Conservation (phyloP, 352 stramenopile genomes). For the Globisporangium uncinulatum region DNA sequence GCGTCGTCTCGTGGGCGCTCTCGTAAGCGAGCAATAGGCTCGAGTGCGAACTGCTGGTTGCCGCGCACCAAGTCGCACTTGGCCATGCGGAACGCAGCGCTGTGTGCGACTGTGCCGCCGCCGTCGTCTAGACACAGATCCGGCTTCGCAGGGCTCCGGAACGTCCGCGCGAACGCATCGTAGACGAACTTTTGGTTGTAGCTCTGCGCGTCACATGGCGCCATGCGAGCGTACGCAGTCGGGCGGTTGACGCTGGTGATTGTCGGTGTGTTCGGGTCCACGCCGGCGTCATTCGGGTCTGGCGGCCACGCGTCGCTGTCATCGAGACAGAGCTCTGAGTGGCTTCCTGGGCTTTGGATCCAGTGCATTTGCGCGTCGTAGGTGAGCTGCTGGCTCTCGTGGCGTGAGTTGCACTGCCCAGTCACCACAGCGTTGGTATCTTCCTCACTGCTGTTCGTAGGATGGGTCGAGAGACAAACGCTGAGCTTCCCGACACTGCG, state of each 20-base stretch:
- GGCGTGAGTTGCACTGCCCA: not conserved
- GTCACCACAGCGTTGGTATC: not conserved
- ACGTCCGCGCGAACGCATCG: not conserved
- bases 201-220: not conserved
- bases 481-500: slow-evolving; percentile 7
- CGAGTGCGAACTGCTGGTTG: slow-evolving; percentile 11
- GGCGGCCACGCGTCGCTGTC: slow-evolving; percentile 2
- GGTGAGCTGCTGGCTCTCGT: slow-evolving; percentile 2
- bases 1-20: not conserved
- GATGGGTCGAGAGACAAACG: slow-evolving; percentile 1
- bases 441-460: not conserved
- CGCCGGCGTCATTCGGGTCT: not conserved
- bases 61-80: slow-evolving; percentile 2
- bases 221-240: not conserved
- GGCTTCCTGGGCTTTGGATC: slow-evolving; percentile 4
- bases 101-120: not conserved
- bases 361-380: slow-evolving; percentile 4
- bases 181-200: slow-evolving; percentile 10
- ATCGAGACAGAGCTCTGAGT: slow-evolving; percentile 6
- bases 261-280: not conserved
- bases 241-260: not conserved
- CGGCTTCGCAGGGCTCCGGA: slow-evolving; percentile 4
- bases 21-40: not conserved
- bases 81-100: slow-evolving; percentile 2
- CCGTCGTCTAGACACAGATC: slow-evolving; percentile 10